Evolutionary conservation across 2,329 filamentous ascomycete genomes (phyloP).

Genomic region (Aotearoamyces nothofagi): DNA sequence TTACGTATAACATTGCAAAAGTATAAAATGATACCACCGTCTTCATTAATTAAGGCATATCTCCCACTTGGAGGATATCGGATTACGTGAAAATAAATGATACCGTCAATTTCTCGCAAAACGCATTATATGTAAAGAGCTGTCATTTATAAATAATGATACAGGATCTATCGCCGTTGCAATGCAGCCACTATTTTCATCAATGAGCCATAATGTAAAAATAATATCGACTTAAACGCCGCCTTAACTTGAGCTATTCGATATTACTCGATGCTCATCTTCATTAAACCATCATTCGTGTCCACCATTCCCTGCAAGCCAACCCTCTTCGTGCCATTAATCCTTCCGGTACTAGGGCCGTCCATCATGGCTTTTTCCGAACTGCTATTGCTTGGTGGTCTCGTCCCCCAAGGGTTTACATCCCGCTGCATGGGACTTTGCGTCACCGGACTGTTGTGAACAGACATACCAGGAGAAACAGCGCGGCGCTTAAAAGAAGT

Average conservation of each 20-base stretch:
- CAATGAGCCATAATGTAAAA: too few relatives aligned
- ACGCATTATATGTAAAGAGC: too few relatives aligned
- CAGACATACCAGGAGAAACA: conserved; percentile 81
- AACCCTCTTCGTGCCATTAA: conserved; percentile 36
- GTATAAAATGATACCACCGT: too few relatives aligned
- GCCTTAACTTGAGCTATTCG: too few relatives aligned
- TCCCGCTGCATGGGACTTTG: conserved; percentile 72
- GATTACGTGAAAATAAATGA: too few relatives aligned
- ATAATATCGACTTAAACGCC: too few relatives aligned
- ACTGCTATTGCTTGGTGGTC: conserved; percentile 42
- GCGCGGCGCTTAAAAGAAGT: conserved; percentile 80
- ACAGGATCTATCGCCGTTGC: too few relatives aligned
- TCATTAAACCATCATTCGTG: conserved; percentile 89
- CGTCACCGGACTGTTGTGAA: conserved; percentile 76
- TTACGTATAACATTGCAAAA: not conserved
- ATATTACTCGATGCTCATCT: conserved; percentile 88
- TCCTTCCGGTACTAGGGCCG: not conserved
- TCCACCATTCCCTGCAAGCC: conserved; percentile 90
- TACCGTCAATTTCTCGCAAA: too few relatives aligned
- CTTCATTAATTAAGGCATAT: too few relatives aligned
- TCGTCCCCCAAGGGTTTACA: conserved; percentile 54
- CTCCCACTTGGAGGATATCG: too few relatives aligned
- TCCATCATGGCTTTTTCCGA: conserved; percentile 30
- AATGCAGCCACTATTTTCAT: too few relatives aligned
- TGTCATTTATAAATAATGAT: too few relatives aligned